Evolutionary conservation across 345 rosid species (phyloP).

Genomic region (Turritis glabra): DNA sequence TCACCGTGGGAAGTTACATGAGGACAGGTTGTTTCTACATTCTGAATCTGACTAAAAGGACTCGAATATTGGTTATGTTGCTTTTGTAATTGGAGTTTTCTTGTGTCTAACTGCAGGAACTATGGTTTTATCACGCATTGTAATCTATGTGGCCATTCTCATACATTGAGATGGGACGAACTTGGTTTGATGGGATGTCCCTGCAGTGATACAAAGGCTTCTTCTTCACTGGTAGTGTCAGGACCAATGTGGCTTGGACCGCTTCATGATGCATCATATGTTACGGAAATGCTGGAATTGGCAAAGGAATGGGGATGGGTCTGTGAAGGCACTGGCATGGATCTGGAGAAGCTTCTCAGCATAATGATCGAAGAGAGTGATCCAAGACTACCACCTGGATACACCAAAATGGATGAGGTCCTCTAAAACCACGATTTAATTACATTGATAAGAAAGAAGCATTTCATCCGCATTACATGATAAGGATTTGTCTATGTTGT

Average conservation of each 20-base stretch:
- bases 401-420: slow-evolving; percentile 84
- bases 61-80: neutral
- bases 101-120: slow-evolving; percentile 46
- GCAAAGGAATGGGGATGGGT: slow-evolving; percentile 82
- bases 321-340: slow-evolving; percentile 50
- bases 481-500: neutral
- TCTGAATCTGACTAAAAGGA: neutral
- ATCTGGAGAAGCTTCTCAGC: slow-evolving; percentile 68
- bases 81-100: slow-evolving; percentile 21
- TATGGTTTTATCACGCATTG: slow-evolving; percentile 87
- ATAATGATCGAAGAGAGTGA: slow-evolving; percentile 82
- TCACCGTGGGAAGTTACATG: slow-evolving; percentile 60
- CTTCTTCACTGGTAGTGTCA: slow-evolving; percentile 54
- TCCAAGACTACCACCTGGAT: slow-evolving; percentile 79
- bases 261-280: slow-evolving; percentile 63
- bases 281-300: slow-evolving; percentile 62
- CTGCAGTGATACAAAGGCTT: slow-evolving; percentile 51
- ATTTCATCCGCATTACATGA: neutral
- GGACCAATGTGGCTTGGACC: slow-evolving; percentile 92
- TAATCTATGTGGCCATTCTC: slow-evolving; percentile 64
- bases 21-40: slow-evolving; percentile 49
- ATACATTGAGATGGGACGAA: slow-evolving; percentile 60
- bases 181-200: slow-evolving; percentile 67
- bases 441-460: neutral
- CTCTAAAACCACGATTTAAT: neutral